phyloP scores from a whole-genome alignment of 2,329 filamentous ascomycete genomes.

The Fusarium sp. region DNA sequence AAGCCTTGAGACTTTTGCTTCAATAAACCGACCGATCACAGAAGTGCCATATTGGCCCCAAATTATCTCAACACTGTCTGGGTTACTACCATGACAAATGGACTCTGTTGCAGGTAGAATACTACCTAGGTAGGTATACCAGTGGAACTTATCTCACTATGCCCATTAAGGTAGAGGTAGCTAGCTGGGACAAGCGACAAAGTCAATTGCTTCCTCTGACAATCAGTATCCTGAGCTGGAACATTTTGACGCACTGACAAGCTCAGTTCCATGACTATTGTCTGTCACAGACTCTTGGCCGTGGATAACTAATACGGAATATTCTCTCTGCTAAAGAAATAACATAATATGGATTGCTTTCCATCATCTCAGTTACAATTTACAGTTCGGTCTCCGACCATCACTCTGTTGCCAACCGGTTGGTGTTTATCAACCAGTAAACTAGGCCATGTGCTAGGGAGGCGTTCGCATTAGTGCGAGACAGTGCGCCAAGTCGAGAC shows the following conservation, averaged over 20 bases:
- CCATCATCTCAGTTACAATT: not conserved
- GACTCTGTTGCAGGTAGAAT: not conserved
- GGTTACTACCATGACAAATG: not conserved
- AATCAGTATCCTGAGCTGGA: not conserved
- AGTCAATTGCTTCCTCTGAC: not conserved
- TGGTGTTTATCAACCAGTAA: slow-evolving; percentile 29
- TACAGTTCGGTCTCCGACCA: not conserved
- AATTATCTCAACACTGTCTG: not conserved
- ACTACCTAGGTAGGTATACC: not conserved
- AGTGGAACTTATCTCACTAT: not conserved
- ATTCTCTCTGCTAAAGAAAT: not conserved
- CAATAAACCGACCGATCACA: not conserved
- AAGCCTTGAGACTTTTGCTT: not conserved
- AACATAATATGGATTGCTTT: no score
- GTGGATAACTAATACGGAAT: not conserved
- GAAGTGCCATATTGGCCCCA: not conserved
- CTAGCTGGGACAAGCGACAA: not conserved
- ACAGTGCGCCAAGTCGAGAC: slow-evolving; percentile 6
- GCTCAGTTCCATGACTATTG: not conserved
- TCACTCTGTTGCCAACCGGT: slow-evolving; percentile 1
- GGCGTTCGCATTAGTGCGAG: slow-evolving; percentile 38
- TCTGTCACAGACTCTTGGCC: not conserved
- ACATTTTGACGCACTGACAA: not conserved
- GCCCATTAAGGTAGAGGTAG: no score
- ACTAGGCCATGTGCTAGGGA: slow-evolving; percentile 27